Evolutionary conservation across 2,329 filamentous ascomycete genomes (phyloP), one percentile per base, ranked within the genome.

Genomic region (Ceratocystis diversiconidia): DNA sequence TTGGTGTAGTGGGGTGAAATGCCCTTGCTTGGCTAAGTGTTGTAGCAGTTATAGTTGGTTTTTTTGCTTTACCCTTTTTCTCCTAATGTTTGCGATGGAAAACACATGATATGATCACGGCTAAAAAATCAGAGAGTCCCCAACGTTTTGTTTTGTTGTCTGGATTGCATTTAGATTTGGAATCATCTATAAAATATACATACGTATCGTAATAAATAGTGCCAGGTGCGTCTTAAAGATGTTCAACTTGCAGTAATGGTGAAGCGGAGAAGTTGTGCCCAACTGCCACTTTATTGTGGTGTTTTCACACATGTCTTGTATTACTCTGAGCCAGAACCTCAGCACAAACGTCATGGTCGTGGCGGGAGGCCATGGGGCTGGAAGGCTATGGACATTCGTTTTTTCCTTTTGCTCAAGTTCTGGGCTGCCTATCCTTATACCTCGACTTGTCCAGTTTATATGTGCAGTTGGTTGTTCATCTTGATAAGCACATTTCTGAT

Each of bases 21-120:
- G n/a, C n/a, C 19, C 12, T 48, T 65, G 25, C 30, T 8, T 22
- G 43, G 19, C 8, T n/a, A 2, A 15, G 60, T 62, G 60, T 41
- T 64, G 43, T 12, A 57, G n/a, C 28, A 36, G 61, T 43, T 63
- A 22, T 4, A 30, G 46, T 57, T 30, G 28, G 41, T 62, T 66
- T 25, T 63, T 8, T 61, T 59, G 15, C 55, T 2, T 43, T 62
- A 3, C 22, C 41, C 10, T 17, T 19, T 61, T 55, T 32, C 17
- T 32, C 15, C 12, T 22, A 28, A 41, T 22, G 28, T 30, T 55
- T 30, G 12, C n/a, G 25, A 57, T 28, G 52, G 52, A 30, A 57
- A 28, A 22, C 25, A 57, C 30, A 57, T 57, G 7, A 41, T 41
- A 41, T 61, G 52, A 30, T 61, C 6, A 61, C 30, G 59, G 59